Percentiles rank a stretch among this genome's conserved stretches.
phyloP scores from a whole-genome alignment of 2,329 filamentous ascomycete genomes.

The Colletotrichum sp. region DNA sequence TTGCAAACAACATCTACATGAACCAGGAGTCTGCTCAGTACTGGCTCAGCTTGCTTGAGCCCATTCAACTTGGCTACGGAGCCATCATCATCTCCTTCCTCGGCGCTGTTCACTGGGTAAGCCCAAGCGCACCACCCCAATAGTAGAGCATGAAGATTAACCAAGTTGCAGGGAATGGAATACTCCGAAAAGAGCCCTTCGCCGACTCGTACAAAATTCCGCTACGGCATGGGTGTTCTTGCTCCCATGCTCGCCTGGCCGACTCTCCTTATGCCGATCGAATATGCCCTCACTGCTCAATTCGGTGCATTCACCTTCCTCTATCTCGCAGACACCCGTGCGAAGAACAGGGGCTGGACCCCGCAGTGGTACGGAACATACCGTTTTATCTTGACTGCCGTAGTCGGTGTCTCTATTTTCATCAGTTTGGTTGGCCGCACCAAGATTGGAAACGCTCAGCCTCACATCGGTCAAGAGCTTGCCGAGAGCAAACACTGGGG shows the following conservation, averaged over 20 bases:
- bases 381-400: slow-evolving; percentile 89
- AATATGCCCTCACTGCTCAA: slow-evolving; percentile 85
- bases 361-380: slow-evolving; percentile 88
- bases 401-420: slow-evolving; percentile 84
- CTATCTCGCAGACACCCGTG: slow-evolving; percentile 83
- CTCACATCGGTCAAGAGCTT: slow-evolving; percentile 39
- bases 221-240: slow-evolving; percentile 83
- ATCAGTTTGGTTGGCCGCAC: slow-evolving; percentile 82
- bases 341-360: slow-evolving; percentile 76
- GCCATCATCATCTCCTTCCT: slow-evolving; percentile 94
- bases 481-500: slow-evolving; percentile 41
- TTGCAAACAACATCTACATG: slow-evolving; percentile 70
- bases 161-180: slow-evolving; percentile 67
- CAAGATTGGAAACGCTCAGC: slow-evolving; percentile 62
- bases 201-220: slow-evolving; percentile 69
- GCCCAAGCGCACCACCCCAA: not conserved
- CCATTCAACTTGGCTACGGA: slow-evolving; percentile 88
- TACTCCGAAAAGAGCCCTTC: slow-evolving; percentile 73
- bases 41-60: slow-evolving; percentile 78
- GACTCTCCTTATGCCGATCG: slow-evolving; percentile 81
- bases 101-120: slow-evolving; percentile 86
- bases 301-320: slow-evolving; percentile 85
- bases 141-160: not conserved
- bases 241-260: slow-evolving; percentile 88
- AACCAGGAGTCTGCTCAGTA: slow-evolving; percentile 74